Conservation (phyloP, 2,329 filamentous ascomycete genomes). For the Mycosphaerelloides madeirae region DNA sequence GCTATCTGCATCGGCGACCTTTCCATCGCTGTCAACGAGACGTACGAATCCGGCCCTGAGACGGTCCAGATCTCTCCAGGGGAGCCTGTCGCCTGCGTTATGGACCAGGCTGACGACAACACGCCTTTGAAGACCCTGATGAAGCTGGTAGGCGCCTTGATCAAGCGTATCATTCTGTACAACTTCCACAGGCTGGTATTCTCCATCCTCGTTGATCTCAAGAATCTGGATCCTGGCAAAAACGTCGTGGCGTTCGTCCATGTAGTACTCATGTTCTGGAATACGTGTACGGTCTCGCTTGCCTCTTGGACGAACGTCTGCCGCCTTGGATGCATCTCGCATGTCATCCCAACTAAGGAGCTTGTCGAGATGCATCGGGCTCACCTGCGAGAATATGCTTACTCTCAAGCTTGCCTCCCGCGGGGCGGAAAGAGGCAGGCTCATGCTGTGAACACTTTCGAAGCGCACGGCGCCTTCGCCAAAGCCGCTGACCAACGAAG, state of each 20-base stretch:
- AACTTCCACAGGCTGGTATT: conserved; percentile 89
- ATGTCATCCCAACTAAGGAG: conserved; percentile 98
- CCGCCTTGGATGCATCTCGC: conserved; percentile 63
- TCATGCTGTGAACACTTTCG: conserved; percentile 98
- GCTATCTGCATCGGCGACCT: conserved; percentile 67
- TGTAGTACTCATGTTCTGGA: conserved; percentile 86
- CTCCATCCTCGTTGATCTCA: conserved; percentile 84
- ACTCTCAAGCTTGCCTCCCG: conserved; percentile 73
- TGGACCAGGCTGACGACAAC: conserved; percentile 86
- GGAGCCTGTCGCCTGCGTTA: conserved; percentile 79
- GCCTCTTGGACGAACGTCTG: conserved; percentile 46
- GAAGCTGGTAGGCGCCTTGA: conserved; percentile 85
- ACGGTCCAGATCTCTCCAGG: conserved; percentile 77
- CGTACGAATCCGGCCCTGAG: conserved; percentile 77
- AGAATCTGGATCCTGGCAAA: conserved; percentile 83
- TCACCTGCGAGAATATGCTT: conserved; percentile 86
- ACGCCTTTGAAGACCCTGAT: conserved; percentile 87
- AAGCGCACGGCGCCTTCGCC: conserved; percentile 90
- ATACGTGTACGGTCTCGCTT: conserved; percentile 61
- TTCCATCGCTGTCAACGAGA: conserved; percentile 78
- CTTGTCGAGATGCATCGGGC: conserved; percentile 92
- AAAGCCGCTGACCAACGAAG: conserved; percentile 88
- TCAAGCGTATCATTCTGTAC: conserved; percentile 80
- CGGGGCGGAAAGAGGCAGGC: conserved; percentile 73
- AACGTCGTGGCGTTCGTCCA: conserved; percentile 88